Evolutionary conservation across 495 filamentous ascomycete genomes (phyloP), one percentile per base, ranked within the genome.

Genomic region (Acidiella bohemica): DNA sequence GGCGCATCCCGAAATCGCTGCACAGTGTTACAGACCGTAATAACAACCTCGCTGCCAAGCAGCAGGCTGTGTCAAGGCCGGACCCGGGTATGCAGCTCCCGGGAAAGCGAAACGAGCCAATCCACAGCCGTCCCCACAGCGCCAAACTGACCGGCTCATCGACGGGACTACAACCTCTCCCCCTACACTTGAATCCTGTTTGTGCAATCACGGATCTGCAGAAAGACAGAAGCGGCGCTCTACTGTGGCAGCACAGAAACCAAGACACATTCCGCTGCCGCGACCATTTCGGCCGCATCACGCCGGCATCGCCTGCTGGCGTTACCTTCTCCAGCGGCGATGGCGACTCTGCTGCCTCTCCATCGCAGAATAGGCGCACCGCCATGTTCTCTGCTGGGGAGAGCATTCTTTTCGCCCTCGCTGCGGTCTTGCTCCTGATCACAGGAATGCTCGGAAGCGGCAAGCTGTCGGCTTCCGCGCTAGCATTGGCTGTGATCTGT

Each of bases 221-320:
- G 6, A 11, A 33, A 8, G 10, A 33, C 31, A 33, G 31, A 33
- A 9, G 17, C 10, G 6, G 31, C 31, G 10, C 9, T 20, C 16
- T 11, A 9, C 33, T 32, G 9, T 25, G 31, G 25, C 16, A 32
- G 23, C 21, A 33, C 28, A 7, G 28, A 29, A 33, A 46, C 18
- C 16, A 29, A 3, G 42, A 44, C 28, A 33, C 35, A 17, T 33
- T 50, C 30, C 41, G 47, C 25, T 30, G 37, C 33, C 29, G 43
- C 10, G 42, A 51, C 19, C 42, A 46, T 34, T 46, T 42, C 27
- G 47, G 43, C 32, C 26, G 27, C n/a, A n/a, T n/a, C n/a, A n/a
- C n/a, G n/a, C n/a, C n/a, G n/a, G n/a, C n/a, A n/a, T n/a, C n/a
- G n/a, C n/a, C n/a, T n/a, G n/a, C n/a, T n/a, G n/a, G n/a, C n/a